Percentiles rank a stretch among this genome's conserved stretches.
These are phyloP conservation scores for Haplosporangium sp. DNA, from an alignment of 371 early-diverging fungal genomes.

Conservation along the genomic window DNA sequence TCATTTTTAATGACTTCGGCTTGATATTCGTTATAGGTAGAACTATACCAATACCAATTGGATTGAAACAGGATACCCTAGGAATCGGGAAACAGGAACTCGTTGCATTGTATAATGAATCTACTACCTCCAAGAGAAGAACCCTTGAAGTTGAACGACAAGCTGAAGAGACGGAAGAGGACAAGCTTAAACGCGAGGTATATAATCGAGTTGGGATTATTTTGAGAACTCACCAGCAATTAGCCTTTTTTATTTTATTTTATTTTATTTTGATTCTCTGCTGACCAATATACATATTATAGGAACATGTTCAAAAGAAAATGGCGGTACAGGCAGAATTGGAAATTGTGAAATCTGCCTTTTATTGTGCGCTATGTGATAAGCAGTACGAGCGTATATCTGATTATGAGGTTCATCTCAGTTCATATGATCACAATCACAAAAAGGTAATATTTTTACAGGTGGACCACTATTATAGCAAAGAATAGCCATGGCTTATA, in stretches of 20 bases:
- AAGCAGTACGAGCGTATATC: conserved; percentile 82
- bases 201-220: not conserved
- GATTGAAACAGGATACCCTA: conserved; percentile 62
- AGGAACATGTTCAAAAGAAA: conserved; percentile 63
- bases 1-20: not conserved
- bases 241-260: not conserved
- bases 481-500: not conserved
- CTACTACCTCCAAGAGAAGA: conserved; percentile 72
- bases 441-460: conserved; percentile 62
- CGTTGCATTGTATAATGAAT: conserved; percentile 61
- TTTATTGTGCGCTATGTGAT: conserved; percentile 83
- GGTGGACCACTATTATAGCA: too few species aligned
- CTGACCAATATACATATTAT: not conserved
- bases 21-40: conserved; percentile 61
- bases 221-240: too few species aligned
- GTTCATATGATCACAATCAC: conserved; percentile 86
- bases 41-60: conserved; percentile 74
- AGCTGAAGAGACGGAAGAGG: conserved; percentile 72
- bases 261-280: not conserved
- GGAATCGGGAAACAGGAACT: conserved; percentile 77
- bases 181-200: conserved; percentile 44
- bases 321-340: conserved; percentile 69
- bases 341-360: conserved; percentile 73
- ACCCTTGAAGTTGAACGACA: conserved; percentile 68
- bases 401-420: conserved; percentile 82